Evolutionary conservation across 352 stramenopile genomes (phyloP).

Genomic region (Globisporangium polare): DNA sequence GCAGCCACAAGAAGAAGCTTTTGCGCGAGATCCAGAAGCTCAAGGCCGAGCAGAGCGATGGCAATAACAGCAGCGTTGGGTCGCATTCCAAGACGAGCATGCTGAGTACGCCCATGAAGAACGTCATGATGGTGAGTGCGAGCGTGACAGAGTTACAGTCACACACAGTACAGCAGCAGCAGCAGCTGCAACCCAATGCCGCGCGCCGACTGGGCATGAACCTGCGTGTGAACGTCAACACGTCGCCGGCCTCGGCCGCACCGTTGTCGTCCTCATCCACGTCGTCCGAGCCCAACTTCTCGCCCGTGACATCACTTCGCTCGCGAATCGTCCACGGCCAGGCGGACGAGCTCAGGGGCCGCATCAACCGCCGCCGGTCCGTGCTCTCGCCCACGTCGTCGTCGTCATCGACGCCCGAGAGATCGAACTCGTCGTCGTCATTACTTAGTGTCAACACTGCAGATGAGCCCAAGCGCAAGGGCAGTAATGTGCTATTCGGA

Average conservation of each 20-base stretch:
- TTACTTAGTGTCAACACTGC: neutral
- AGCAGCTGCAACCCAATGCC: slow-evolving; percentile 17
- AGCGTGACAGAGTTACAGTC: neutral
- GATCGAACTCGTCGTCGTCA: neutral
- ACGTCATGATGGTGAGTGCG: neutral
- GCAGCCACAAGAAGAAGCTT: slow-evolving; percentile 77
- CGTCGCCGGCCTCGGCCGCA: slow-evolving; percentile 11
- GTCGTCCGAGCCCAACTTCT: slow-evolving; percentile 25
- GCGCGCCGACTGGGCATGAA: slow-evolving; percentile 34
- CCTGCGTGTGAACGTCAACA: slow-evolving; percentile 51
- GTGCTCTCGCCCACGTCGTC: slow-evolving; percentile 3
- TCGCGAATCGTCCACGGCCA: slow-evolving; percentile 32
- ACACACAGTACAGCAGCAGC: neutral
- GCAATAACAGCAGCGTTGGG: neutral
- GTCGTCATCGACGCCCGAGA: neutral
- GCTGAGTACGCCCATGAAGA: slow-evolving; percentile 1
- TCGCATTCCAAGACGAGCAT: slow-evolving; percentile 1
- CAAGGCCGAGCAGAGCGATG: slow-evolving; percentile 19
- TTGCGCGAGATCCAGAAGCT: slow-evolving; percentile 75
- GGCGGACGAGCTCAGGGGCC: slow-evolving; percentile 23
- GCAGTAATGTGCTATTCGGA: slow-evolving; percentile 17
- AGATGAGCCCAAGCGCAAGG: slow-evolving; percentile 5
- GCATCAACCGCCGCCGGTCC: slow-evolving; percentile 19
- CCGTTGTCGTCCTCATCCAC: neutral
- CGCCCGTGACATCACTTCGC: slow-evolving; percentile 37